These are phyloP conservation scores for Candida glucosophila DNA, from an alignment of 1,139 yeast genomes.

Conservation along the genomic window DNA sequence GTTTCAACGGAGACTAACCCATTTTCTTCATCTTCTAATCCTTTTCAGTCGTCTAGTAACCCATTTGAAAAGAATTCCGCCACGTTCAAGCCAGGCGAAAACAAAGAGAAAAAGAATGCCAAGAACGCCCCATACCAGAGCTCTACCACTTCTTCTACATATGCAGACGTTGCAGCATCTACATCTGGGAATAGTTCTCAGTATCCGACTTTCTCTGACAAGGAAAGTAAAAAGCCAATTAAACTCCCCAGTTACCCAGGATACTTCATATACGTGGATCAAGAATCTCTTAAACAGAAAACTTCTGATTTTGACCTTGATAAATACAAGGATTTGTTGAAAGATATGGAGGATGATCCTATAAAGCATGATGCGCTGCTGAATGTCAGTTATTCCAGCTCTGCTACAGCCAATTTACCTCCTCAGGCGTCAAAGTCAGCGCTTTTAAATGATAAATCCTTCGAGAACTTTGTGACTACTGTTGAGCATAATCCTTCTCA, in stretches of 20 bases:
- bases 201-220: background rate
- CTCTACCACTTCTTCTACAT: too few species aligned
- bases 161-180: slow-evolving; percentile 5
- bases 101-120: too few species aligned
- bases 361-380: too few species aligned
- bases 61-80: slow-evolving; percentile 18
- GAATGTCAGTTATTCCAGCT: too few species aligned
- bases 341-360: too few species aligned
- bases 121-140: too few species aligned
- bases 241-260: slow-evolving; percentile 49
- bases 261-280: slow-evolving; percentile 58
- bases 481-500: slow-evolving; percentile 80
- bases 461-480: slow-evolving; percentile 67
- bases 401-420: slow-evolving; percentile 9
- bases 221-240: slow-evolving; percentile 16
- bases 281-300: slow-evolving; percentile 43
- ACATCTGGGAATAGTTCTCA: too few species aligned
- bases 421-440: slow-evolving; percentile 35
- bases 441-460: slow-evolving; percentile 65
- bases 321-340: slow-evolving; percentile 39
- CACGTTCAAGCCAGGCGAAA: too few species aligned
- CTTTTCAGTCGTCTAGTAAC: slow-evolving; percentile 16
- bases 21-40: slow-evolving; percentile 19
- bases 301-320: slow-evolving; percentile 32
- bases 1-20: slow-evolving; percentile 18